Base-by-base conservation (phyloP, 2,329 filamentous ascomycete genomes). In the Pestalotiopsis sp. region DNA sequence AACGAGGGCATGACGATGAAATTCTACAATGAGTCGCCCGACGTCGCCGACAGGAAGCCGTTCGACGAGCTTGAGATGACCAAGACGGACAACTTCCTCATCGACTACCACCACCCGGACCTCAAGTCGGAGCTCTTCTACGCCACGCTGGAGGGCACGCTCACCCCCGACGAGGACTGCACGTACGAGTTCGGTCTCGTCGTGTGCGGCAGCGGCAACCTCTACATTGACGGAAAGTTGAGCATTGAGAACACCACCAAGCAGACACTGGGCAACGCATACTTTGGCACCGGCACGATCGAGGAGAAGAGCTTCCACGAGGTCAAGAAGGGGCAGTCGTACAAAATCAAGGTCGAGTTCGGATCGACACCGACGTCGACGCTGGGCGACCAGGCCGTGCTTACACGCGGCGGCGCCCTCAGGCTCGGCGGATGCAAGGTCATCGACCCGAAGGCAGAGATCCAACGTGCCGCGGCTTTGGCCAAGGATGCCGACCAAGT, bases 401-500 rank as follows among this genome's bases (percentile, higher is more conserved):
- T 86, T 17, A 86, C 89, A 67, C 86, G 87, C 27, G 83, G 85
- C 57, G 90, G 90, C 60, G 89, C 88, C 1, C 85, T 92, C 62
- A 85, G 90, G 60, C 82, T 92, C 36, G 90, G 90, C 49, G 88
- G 86, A 23, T 87, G 85, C 77, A 87, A 86, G 72, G 83, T 87
- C 52, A 85, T 90, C 60, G 84, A 89, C 72, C 80, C 85, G 49
- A 80, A 87, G 68, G 83, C 85, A 17, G 88, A 91, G 75, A 89
- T 94, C 68, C 81, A 86, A 64, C 85, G 90, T 70, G 92, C 93
- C 0, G 91, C 92, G 1, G 83, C 86, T 36, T 83, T 92, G 6
- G 93, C 93, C 38, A 87, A 85, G 76, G 85, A 87, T 57, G 90
- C 91, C 1, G 92, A 95, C 68, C 91, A 95, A 75, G 93, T 95